Conservation (phyloP, 169 alveolate genomes). For the Toxoplasma gondii region DNA sequence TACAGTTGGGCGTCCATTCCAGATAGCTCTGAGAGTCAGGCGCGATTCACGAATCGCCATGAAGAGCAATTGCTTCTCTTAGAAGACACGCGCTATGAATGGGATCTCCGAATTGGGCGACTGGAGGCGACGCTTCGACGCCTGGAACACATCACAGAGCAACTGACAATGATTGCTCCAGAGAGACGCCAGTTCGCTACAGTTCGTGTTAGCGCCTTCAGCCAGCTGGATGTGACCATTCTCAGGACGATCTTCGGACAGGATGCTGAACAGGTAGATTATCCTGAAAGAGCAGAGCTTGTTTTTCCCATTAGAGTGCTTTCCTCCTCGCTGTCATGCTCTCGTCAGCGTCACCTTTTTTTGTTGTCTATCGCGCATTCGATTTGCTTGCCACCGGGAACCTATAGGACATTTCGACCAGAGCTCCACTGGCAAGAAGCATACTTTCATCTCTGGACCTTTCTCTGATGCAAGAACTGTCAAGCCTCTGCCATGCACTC, state of each 20-base stretch:
- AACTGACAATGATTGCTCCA: neutral
- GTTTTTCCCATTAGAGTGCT: neutral
- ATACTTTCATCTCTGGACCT: no score
- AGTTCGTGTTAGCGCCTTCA: slow-evolving; percentile 47
- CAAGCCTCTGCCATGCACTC: no score
- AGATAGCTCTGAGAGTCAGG: slow-evolving; percentile 65
- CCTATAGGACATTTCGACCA: no score
- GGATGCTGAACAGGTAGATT: slow-evolving; percentile 41
- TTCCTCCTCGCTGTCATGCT: neutral
- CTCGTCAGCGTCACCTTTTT: neutral
- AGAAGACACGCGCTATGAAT: slow-evolving; percentile 56
- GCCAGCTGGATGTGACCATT: slow-evolving; percentile 11
- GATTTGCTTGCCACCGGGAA: no score
- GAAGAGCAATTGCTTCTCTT: slow-evolving; percentile 50
- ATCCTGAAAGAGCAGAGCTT: neutral
- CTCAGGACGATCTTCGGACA: slow-evolving; percentile 42
- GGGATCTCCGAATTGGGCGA: slow-evolving; percentile 40
- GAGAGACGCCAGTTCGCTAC: slow-evolving; percentile 8
- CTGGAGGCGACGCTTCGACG: slow-evolving; percentile 16
- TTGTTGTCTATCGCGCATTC: no score
- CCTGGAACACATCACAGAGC: neutral
- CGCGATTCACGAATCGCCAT: slow-evolving; percentile 46
- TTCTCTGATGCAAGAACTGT: no score
- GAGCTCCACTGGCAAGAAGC: no score
- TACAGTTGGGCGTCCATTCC: slow-evolving; percentile 52